phyloP scores from a whole-genome alignment of 257 asterid genomes.

The Catharanthus roseus region DNA sequence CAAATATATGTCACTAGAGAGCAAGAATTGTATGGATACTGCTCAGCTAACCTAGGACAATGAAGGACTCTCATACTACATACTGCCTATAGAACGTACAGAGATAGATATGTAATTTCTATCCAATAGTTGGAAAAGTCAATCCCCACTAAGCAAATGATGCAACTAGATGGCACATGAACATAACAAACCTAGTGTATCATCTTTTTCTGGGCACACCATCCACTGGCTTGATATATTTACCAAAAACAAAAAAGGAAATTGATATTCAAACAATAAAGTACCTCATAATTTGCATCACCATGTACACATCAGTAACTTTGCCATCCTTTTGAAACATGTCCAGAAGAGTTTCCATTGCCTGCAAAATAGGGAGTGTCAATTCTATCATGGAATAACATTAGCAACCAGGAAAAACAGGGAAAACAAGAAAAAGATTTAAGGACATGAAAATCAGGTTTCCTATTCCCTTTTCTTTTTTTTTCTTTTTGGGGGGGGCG shows the following conservation, averaged over 20 bases:
- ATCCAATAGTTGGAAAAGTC: not conserved
- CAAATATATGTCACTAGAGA: not conserved
- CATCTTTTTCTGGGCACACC: not conserved
- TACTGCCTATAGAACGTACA: not conserved
- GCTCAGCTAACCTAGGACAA: not conserved
- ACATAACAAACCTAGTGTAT: not conserved
- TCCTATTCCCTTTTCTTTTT: no score
- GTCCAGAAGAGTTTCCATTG: slow-evolving; percentile 60
- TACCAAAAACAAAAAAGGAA: not conserved
- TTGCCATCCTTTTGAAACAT: slow-evolving; percentile 70
- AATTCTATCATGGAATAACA: slow-evolving; percentile 12
- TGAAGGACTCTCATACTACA: not conserved
- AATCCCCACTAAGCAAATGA: not conserved
- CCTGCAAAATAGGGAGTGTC: slow-evolving; percentile 42
- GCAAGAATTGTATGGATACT: not conserved
- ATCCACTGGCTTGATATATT: not conserved
- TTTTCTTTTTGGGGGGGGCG: no score
- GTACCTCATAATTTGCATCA: slow-evolving; percentile 80
- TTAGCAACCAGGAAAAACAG: no score
- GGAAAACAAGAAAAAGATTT: no score
- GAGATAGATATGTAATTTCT: not conserved
- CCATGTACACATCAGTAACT: slow-evolving; percentile 63
- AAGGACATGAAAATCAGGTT: no score
- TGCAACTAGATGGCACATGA: not conserved
- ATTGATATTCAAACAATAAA: slow-evolving; percentile 4